These are phyloP conservation scores for Pyricularia grisea DNA, from an alignment of 2,329 filamentous ascomycete genomes.

Conservation along the genomic window DNA sequence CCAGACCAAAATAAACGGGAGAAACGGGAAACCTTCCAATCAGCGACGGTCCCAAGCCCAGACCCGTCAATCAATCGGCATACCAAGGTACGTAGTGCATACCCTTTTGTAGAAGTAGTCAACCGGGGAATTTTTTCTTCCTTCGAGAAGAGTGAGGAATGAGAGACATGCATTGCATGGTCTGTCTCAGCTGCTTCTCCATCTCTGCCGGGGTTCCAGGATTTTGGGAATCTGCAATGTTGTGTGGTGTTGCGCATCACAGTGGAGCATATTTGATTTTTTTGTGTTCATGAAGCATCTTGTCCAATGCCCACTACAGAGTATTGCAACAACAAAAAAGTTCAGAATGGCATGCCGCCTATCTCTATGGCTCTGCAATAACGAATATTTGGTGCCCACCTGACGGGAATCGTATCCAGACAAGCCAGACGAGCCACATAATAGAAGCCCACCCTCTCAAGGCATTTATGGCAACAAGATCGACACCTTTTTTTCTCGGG, in stretches of 20 bases:
- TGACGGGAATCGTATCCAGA: neutral
- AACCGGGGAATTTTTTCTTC: neutral
- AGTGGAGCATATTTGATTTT: neutral
- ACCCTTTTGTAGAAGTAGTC: neutral
- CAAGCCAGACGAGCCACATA: no score
- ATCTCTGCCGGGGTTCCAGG: neutral
- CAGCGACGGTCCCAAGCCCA: neutral
- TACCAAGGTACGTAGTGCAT: neutral
- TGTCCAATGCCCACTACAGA: neutral
- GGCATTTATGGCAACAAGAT: neutral
- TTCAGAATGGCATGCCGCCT: no score
- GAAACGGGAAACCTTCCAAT: neutral
- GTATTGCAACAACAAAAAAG: no score
- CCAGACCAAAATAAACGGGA: neutral
- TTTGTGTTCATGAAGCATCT: neutral
- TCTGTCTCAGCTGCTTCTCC: neutral
- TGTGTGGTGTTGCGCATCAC: neutral
- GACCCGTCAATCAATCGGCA: neutral
- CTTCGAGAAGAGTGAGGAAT: neutral
- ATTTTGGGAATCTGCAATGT: neutral
- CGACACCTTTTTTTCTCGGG: neutral
- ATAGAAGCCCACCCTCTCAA: neutral
- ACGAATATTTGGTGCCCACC: no score
- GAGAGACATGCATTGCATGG: slow-evolving; percentile 3
- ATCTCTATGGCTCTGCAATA: no score